Evolutionary conservation across 257 asterid species (phyloP).

Genomic region (Solanum etuberosum): DNA sequence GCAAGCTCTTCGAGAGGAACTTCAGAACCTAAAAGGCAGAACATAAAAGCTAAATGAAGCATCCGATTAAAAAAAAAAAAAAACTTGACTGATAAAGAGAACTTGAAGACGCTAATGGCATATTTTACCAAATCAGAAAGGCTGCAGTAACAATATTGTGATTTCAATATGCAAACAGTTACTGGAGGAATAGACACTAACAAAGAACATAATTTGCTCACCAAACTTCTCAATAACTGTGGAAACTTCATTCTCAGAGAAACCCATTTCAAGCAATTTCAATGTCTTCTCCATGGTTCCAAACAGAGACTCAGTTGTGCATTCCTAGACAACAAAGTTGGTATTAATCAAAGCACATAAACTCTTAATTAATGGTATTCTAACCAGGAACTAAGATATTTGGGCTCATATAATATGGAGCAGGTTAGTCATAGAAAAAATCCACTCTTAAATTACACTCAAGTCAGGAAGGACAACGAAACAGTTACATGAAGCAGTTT

Average conservation of each 20-base stretch:
- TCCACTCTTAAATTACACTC: not conserved
- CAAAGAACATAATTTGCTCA: constrained; percentile 28
- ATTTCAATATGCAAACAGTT: not conserved
- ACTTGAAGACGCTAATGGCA: not conserved
- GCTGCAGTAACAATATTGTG: not conserved
- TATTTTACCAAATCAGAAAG: not conserved
- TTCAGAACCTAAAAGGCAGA: constrained; percentile 50
- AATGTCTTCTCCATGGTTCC: constrained; percentile 96
- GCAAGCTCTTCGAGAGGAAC: constrained; percentile 58
- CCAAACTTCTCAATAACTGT: constrained; percentile 77
- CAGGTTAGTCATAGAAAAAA: not conserved
- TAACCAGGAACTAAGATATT: not conserved
- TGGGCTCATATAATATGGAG: not conserved
- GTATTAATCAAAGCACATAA: not conserved
- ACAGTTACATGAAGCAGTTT: not conserved
- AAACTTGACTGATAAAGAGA: not conserved
- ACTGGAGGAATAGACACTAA: not conserved
- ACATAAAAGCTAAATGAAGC: not conserved
- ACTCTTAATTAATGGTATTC: not conserved
- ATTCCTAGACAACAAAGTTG: constrained; percentile 35
- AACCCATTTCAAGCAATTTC: constrained; percentile 81
- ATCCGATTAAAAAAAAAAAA: not conserved
- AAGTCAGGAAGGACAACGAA: not conserved
- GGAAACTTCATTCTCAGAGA: constrained; percentile 73
- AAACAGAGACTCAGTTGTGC: constrained; percentile 58